Evolutionary conservation across 2,329 filamentous ascomycete species (phyloP).

Genomic region (Trichophyton mentagrophytes): DNA sequence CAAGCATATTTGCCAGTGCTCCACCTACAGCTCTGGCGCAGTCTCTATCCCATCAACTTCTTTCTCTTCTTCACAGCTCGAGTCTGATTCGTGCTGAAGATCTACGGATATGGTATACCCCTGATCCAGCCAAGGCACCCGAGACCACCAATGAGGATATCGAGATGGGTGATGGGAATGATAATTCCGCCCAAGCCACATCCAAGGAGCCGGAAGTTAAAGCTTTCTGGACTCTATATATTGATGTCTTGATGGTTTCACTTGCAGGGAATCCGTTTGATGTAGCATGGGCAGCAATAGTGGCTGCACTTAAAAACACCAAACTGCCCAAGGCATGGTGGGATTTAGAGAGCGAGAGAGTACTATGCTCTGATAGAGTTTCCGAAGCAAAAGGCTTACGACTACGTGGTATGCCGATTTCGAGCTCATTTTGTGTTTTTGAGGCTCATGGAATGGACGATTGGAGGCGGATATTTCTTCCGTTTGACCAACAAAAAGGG

Average conservation of each 20-base stretch:
- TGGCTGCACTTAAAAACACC: conserved; percentile 69
- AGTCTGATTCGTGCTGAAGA: conserved; percentile 53
- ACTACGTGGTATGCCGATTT: conserved; percentile 56
- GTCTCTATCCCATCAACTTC: conserved; percentile 67
- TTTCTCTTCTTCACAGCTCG: conserved; percentile 60
- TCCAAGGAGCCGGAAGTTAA: conserved; percentile 44
- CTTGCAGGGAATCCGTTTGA: conserved; percentile 88
- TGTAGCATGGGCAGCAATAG: conserved; percentile 70
- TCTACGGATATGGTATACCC: conserved; percentile 58
- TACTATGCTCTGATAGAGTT: conserved; percentile 58
- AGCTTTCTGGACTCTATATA: conserved; percentile 89
- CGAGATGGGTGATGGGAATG: conserved; percentile 32
- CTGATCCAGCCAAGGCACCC: conserved; percentile 26
- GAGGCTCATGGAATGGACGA: conserved; percentile 40
- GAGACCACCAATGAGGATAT: conserved; percentile 21
- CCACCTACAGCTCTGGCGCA: conserved; percentile 72
- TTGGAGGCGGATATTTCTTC: conserved; percentile 28
- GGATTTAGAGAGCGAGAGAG: conserved; percentile 66
- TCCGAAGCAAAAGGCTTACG: conserved; percentile 44
- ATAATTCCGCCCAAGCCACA: conserved; percentile 17
- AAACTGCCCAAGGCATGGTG: conserved; percentile 66
- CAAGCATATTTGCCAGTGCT: conserved; percentile 69
- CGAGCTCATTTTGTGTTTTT: conserved; percentile 69
- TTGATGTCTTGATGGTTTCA: conserved; percentile 89
- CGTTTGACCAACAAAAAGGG: conserved; percentile 20